Evolutionary conservation across 2,329 filamentous ascomycete genomes (phyloP).

Genomic region (Seiridium unicorne): DNA sequence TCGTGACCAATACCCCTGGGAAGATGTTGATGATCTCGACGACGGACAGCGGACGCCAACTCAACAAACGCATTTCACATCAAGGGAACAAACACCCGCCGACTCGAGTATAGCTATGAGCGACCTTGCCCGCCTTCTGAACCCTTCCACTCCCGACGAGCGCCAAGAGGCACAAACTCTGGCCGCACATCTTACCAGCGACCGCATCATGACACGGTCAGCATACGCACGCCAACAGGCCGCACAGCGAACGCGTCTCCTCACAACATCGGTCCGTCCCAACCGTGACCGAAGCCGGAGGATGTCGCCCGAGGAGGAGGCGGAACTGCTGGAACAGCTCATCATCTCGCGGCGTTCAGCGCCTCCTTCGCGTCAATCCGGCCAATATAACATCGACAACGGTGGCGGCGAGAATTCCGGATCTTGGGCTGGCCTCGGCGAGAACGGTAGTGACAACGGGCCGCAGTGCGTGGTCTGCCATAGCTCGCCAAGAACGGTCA

Average conservation of each 20-base stretch:
- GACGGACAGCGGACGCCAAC: slow-evolving; percentile 71
- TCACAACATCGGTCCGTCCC: slow-evolving; percentile 48
- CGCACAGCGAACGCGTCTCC: slow-evolving; percentile 66
- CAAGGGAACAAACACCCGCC: slow-evolving; percentile 53
- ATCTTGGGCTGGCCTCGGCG: slow-evolving; percentile 67
- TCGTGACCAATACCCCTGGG: slow-evolving; percentile 46
- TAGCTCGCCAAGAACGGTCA: slow-evolving; percentile 77
- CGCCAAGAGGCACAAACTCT: slow-evolving; percentile 78
- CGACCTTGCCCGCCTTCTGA: slow-evolving; percentile 76
- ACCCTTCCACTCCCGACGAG: slow-evolving; percentile 76
- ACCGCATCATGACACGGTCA: slow-evolving; percentile 77
- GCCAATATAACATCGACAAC: slow-evolving; percentile 8
- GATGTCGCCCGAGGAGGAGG: slow-evolving; percentile 57
- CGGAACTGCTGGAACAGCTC: slow-evolving; percentile 59
- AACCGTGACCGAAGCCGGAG: slow-evolving; percentile 27
- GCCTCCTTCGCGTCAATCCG: slow-evolving; percentile 13
- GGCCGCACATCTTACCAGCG: slow-evolving; percentile 72
- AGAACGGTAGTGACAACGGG: slow-evolving; percentile 66
- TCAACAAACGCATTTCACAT: slow-evolving; percentile 54
- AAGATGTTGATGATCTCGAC: slow-evolving; percentile 43
- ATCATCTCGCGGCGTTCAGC: slow-evolving; percentile 49
- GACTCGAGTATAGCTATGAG: slow-evolving; percentile 64
- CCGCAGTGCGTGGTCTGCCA: slow-evolving; percentile 95
- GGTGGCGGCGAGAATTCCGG: slow-evolving; percentile 17
- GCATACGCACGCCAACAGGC: slow-evolving; percentile 69